Conservation (phyloP, 352 stramenopile genomes). For the Phytophthora pluvialis region DNA sequence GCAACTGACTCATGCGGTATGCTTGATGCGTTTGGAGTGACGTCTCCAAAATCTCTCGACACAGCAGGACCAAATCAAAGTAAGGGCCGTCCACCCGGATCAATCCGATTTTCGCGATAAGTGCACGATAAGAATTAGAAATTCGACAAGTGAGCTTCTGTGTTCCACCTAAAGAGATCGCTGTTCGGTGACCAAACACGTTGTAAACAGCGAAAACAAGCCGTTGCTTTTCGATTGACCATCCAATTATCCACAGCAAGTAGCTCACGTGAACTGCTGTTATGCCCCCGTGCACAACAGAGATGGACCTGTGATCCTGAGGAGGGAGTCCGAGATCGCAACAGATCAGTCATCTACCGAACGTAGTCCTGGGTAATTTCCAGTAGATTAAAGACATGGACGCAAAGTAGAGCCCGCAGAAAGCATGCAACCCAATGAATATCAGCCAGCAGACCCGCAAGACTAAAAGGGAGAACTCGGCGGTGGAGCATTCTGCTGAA, state of each 20-base stretch:
- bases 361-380: conserved; percentile 3
- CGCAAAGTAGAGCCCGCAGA: conserved; percentile 9
- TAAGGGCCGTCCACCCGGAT: conserved; percentile 17
- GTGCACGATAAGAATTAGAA: background rate
- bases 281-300: conserved; percentile 1
- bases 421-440: conserved; percentile 2
- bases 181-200: background rate
- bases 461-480: background rate
- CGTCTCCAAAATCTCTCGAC: conserved; percentile 30
- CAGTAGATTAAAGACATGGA: conserved; percentile 1
- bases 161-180: background rate
- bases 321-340: conserved; percentile 7
- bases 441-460: conserved; percentile 1
- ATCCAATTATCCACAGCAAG: conserved; percentile 17
- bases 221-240: conserved; percentile 11
- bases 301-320: conserved; percentile 8
- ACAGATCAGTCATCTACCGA: conserved; percentile 11
- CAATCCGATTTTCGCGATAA: background rate
- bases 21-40: conserved; percentile 34
- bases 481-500: no score
- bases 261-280: conserved; percentile 15
- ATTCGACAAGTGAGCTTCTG: background rate
- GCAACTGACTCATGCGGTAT: conserved; percentile 32
- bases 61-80: conserved; percentile 31
- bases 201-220: conserved; percentile 18